Conservation (phyloP, 352 stramenopile genomes). For the Phytophthora colocasiae region DNA sequence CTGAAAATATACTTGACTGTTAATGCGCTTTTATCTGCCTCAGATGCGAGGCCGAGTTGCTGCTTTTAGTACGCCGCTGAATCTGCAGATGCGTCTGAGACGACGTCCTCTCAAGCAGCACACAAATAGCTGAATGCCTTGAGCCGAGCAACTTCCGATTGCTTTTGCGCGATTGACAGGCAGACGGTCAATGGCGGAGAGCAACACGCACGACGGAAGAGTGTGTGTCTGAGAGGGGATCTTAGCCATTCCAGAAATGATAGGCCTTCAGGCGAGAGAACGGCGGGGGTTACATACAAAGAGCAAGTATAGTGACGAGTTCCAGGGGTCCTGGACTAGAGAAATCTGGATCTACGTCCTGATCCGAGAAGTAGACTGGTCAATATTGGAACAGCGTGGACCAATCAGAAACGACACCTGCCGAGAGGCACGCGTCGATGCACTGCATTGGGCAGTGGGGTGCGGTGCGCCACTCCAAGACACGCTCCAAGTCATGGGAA, state of each 20-base stretch:
- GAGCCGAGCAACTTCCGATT: neutral
- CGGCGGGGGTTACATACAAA: neutral
- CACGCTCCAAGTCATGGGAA: slow-evolving; percentile 19
- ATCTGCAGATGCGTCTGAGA: slow-evolving; percentile 13
- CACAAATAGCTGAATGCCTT: slow-evolving; percentile 35
- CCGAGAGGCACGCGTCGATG: slow-evolving; percentile 17
- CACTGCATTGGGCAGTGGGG: slow-evolving; percentile 26
- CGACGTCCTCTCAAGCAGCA: slow-evolving; percentile 5
- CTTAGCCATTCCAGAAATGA: slow-evolving; percentile 21
- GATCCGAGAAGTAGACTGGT: neutral
- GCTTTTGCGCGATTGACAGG: slow-evolving; percentile 10
- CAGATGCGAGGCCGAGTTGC: slow-evolving; percentile 2
- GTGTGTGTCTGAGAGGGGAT: slow-evolving; percentile 1
- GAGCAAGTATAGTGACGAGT: slow-evolving; percentile 11
- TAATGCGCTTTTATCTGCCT: slow-evolving; percentile 3
- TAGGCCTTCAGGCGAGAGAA: neutral
- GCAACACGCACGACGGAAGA: slow-evolving; percentile 19
- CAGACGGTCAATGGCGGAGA: slow-evolving; percentile 8
- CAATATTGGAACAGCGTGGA: neutral
- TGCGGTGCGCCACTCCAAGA: slow-evolving; percentile 14
- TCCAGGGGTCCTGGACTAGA: slow-evolving; percentile 21
- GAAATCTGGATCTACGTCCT: slow-evolving; percentile 5
- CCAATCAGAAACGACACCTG: slow-evolving; percentile 10
- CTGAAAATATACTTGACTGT: slow-evolving; percentile 20
- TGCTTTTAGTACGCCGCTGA: slow-evolving; percentile 15